These are phyloP conservation scores for Colletotrichum tamarilloi DNA, from an alignment of 2,329 filamentous ascomycete species.

Conservation along the genomic window DNA sequence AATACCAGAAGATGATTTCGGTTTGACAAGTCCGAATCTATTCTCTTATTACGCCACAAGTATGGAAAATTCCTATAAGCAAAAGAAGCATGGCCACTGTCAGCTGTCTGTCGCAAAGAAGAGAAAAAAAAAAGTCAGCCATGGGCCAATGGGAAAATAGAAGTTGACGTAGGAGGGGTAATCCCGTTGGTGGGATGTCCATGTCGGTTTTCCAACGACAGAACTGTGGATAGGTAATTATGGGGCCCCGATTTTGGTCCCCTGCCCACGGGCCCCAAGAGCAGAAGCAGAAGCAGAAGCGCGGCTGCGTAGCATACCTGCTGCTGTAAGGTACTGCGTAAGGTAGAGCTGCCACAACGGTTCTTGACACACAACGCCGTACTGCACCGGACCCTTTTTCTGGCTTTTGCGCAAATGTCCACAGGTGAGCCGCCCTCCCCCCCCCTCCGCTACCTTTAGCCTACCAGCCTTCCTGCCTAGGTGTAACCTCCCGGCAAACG, in stretches of 20 bases:
- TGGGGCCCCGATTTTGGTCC: conserved; percentile 2
- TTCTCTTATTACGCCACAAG: neutral
- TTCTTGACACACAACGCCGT: conserved; percentile 5
- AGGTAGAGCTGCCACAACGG: conserved; percentile 29
- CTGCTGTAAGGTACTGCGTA: neutral
- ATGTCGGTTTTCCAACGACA: neutral
- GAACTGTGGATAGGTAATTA: neutral
- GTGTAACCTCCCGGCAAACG: neutral
- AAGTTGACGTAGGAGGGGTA: conserved; percentile 36
- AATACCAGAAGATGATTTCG: neutral
- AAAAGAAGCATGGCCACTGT: neutral
- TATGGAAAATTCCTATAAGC: neutral
- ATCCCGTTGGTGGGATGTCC: conserved; percentile 29
- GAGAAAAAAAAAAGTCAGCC: neutral
- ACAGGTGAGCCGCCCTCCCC: conserved; percentile 5
- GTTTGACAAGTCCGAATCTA: neutral
- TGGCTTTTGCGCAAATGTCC: conserved; percentile 18
- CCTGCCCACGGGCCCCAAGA: conserved; percentile 8
- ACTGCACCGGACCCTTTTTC: conserved; percentile 28
- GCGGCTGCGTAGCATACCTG: neutral
- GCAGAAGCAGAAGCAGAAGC: neutral
- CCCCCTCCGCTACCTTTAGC: conserved; percentile 11
- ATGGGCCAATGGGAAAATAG: conserved; percentile 17
- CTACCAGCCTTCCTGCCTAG: neutral
- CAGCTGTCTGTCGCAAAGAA: conserved; percentile 9